Evolutionary conservation across 495 filamentous ascomycete genomes (phyloP), one percentile per base, ranked within the genome.

Genomic region (Aspergillus biplanus): DNA sequence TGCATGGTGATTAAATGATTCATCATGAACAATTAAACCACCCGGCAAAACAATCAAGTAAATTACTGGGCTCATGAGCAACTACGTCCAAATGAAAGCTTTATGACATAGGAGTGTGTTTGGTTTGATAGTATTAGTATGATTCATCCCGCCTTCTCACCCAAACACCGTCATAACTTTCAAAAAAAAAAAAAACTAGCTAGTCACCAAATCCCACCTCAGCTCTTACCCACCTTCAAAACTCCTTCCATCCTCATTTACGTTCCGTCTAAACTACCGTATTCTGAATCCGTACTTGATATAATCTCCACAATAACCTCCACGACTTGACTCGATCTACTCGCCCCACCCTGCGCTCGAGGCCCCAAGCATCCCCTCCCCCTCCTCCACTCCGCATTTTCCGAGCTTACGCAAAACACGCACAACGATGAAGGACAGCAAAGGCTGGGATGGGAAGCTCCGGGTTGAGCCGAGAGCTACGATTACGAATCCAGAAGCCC

Each of bases 381-480:
- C 18, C 48, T 56, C 42, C 39, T 50, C 49, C 44, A 34, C 49
- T 48, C 59, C 58, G 61, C 48, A 54, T 56, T 33, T 13, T 47
- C 7, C 56, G 35, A 52, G 21, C 37, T 15, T n/a, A 11, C 35
- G 33, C 11, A 37, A 33, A 55, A 55, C 48, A 47, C 42, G 57
- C 59, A 55, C 70, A 46, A 73, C 56, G 44, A 79, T 81, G 72
- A 82, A 79, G 63, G 80, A 91, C 70, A 89, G 87, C 74, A 91
- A 89, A 69, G 93, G 93, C 58, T 97, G 93, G 93, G 93, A 97
- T 77, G 93, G 93, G 56, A 97, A 97, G 76, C 82, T 96, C 56
- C 82, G 93, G 15, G 85, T 89, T 56, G 89, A 87, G 64, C 84
- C 75, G 47, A 82, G 85, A 47, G 82, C 89, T 7, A 81, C 85